Base-by-base conservation (phyloP, 805 yeast genomes). In the Kluyveromyces aestuarii region DNA sequence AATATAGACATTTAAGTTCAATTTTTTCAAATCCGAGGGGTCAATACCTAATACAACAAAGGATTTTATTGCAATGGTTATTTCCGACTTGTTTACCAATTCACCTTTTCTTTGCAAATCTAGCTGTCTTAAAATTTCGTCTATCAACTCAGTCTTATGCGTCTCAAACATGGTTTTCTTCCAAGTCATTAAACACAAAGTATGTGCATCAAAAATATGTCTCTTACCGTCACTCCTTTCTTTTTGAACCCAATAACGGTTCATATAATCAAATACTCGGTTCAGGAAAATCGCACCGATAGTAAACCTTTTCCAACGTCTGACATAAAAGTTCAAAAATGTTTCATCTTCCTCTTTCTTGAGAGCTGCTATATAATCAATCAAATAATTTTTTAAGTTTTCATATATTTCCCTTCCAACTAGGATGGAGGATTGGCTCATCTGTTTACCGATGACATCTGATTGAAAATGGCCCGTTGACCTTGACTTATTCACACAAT, bases 161-260 rank as follows among this genome's bases (percentile, higher is more conserved):
- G 79, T 76, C 52, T 77, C 76, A 66, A 93, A 91, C 79, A 93
- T 76, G 50, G 80, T 79, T 50, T 81, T 80, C 61, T 85, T 83
- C 99, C 99, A 93, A 44, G 87, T 82, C 55, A 89, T 74, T 46
- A 91, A 71, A 46, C 96, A 85, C 54, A 93, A 72, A 5, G 96
- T 88, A 63, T 89, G 83, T 19, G 95, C 95, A 66, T 93, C 99
- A 66, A 81, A 88, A 42, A 93, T 82, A 60, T 87, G 89, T 54
- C 89, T 77, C 59, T 87, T 80, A 16, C 97, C 97, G 63, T 91
- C 97, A 40, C 88, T 84, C 61, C 98, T 77, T 67, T 91, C 98
- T 61, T 95, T 90, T 57, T 85, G 86, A 41, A 95, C 96, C 99
- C 99, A 93, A 68, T 91, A 93, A 52, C 98, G 78, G 67, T 93